Conservation (phyloP, 179 eudicot genomes). For the Corrigiola litoralis region DNA sequence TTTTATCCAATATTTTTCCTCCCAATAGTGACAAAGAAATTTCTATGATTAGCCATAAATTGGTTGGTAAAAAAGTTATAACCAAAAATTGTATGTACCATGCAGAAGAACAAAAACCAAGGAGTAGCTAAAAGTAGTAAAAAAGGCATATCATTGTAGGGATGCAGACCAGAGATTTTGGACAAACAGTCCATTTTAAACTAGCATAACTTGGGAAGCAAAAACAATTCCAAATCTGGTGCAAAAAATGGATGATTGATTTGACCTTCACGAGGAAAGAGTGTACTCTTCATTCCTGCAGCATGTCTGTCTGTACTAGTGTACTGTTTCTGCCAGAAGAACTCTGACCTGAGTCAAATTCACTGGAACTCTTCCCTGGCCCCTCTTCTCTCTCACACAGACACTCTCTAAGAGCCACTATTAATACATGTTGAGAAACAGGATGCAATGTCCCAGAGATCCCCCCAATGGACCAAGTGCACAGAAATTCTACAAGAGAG, state of each 20-base stretch:
- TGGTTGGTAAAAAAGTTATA: no score
- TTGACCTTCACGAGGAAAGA: constrained; percentile 33
- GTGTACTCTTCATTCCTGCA: constrained; percentile 25
- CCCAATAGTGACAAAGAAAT: no score
- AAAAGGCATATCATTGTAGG: constrained; percentile 9
- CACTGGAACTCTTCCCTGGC: background rate
- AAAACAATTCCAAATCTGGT: constrained; percentile 28
- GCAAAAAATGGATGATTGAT: constrained; percentile 17
- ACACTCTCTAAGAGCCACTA: constrained; percentile 4
- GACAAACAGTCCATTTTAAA: background rate
- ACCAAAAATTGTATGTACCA: background rate
- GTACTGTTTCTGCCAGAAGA: background rate
- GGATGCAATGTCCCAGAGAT: background rate
- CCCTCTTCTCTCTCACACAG: background rate
- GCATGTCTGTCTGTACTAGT: constrained; percentile 6
- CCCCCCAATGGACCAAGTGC: background rate
- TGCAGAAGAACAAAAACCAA: constrained; percentile 1
- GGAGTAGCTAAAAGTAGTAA: constrained; percentile 13
- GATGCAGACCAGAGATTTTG: constrained; percentile 1
- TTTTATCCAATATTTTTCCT: no score
- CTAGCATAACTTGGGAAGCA: constrained; percentile 12
- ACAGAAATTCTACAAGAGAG: background rate
- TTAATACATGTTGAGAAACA: constrained; percentile 14
- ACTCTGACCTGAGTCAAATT: constrained; percentile 14
- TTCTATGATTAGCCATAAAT: no score